A percentile compares a stretch with the other conserved stretches of the same genome.
These are phyloP conservation scores for Acacia crassicarpa DNA, from an alignment of 306 rosid species.

Conservation along the genomic window DNA sequence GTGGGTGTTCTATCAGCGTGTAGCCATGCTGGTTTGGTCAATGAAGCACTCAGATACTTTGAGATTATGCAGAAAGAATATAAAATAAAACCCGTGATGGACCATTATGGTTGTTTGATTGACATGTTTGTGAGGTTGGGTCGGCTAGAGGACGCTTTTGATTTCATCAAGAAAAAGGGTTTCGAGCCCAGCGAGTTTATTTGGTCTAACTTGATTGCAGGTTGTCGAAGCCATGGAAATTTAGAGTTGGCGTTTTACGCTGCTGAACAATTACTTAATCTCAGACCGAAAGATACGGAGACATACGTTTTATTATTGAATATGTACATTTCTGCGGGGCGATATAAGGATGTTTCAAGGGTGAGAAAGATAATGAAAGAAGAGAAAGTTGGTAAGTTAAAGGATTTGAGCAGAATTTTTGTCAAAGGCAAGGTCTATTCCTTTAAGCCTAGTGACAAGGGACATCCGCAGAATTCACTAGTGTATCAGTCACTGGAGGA, in stretches of 20 bases:
- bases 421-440: conserved; percentile 67
- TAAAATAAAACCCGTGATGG: conserved; percentile 83
- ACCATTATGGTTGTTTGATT: conserved; percentile 73
- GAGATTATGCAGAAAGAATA: conserved; percentile 76
- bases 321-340: conserved; percentile 60
- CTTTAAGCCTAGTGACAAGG: conserved; percentile 65
- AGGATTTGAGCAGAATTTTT: conserved; percentile 94
- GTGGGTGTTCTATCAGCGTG: conserved; percentile 90
- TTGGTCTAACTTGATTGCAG: conserved; percentile 72
- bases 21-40: conserved; percentile 73
- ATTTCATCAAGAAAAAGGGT: conserved; percentile 61
- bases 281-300: conserved; percentile 62
- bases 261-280: conserved; percentile 74
- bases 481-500: conserved; percentile 50
- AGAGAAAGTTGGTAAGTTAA: conserved; percentile 55
- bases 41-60: conserved; percentile 70
- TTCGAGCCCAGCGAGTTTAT: conserved; percentile 68
- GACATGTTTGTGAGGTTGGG: conserved; percentile 80
- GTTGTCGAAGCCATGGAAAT: conserved; percentile 74
- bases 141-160: conserved; percentile 66
- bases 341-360: conserved; percentile 64
- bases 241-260: conserved; percentile 64
- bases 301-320: conserved; percentile 60
- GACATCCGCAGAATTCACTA: conserved; percentile 38
- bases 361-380: conserved; percentile 77